Base-by-base conservation (phyloP, 1,284 basidiomycete species). In the Ustilago trichophora region DNA sequence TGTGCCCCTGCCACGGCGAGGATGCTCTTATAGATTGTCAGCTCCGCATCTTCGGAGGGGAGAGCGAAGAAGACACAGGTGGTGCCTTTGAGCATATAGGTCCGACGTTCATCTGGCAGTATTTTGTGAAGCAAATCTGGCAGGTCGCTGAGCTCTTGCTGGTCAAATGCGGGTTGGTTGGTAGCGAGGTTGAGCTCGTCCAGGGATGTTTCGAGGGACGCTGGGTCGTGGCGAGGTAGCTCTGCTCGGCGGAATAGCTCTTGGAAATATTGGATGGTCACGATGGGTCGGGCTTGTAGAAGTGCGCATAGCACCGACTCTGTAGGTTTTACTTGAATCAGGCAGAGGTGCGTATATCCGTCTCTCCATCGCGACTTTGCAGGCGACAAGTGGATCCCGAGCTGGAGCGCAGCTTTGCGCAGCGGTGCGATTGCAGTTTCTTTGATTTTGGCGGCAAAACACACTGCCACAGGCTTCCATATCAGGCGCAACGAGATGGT, bases 341-440 rank as follows among this genome's bases (percentile, higher is more conserved):
- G 26, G 24, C 62, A 66, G 19, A 73, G 59, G 31, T 73, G 71
- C 7, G 71, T 67, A 33, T 48, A 70, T n/a, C 67, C 71, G 25
- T 55, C 27, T 15, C 40, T 43, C 59, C 67, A 73, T 12, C 45
- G 26, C 4, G 67, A 65, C 41, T 68, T 73, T 18, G 64, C 48
- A 1, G 68, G 55, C 3, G 68, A 71, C 1, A 71, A 44, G 26
- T 62, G 32, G 33, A 71, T 55, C 40, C 62, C 68, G 22, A 65
- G 45, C 32, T 59, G 27, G 6, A 33, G 38, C 1, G 57, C 52
- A 10, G 42, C 18, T 35, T 52, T 38, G 13, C 56, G 40, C 0
- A 57, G 32, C 12, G 60, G 62, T 8, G 56, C 33, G 25, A 70
- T 60, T 29, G 45, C 41, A 11, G 22, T 22, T 33, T 65, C 57